These are phyloP conservation scores for Rutstroemia sp. DNA, from an alignment of 2,329 filamentous ascomycete species.

Conservation along the genomic window DNA sequence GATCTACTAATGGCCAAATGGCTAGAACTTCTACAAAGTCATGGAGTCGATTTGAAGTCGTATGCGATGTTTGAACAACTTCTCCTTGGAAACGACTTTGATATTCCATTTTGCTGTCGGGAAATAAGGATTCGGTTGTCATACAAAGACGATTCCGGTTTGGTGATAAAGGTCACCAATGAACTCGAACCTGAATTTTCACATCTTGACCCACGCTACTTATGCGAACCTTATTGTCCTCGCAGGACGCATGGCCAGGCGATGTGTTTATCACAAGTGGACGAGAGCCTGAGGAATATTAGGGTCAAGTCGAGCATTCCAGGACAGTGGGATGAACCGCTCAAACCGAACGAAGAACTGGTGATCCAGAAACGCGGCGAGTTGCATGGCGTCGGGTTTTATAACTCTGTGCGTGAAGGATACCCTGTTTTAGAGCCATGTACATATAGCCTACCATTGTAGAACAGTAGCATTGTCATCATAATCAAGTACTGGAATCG, in stretches of 20 bases:
- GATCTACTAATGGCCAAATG: too few species aligned
- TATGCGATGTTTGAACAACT: too few species aligned
- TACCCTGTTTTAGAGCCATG: too few species aligned
- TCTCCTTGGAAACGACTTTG: too few species aligned
- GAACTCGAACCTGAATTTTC: not conserved
- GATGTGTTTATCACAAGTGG: conserved; percentile 1
- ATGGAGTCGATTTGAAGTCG: too few species aligned
- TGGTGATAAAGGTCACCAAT: not conserved
- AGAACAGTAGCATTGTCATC: too few species aligned
- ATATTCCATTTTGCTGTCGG: too few species aligned
- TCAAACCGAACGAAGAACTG: not conserved
- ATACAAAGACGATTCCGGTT: not conserved
- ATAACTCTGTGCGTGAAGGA: not conserved
- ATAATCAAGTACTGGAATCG: too few species aligned
- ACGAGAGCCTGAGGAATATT: not conserved
- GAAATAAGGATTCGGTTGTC: too few species aligned
- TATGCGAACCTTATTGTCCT: not conserved
- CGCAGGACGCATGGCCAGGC: not conserved
- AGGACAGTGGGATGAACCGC: conserved; percentile 2
- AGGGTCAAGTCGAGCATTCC: not conserved
- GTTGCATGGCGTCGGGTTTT: not conserved
- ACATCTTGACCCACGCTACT: conserved; percentile 6
- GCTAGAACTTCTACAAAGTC: too few species aligned
- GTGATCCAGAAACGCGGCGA: not conserved
- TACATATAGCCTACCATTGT: too few species aligned